These are phyloP conservation scores for Candida tetrigidarum DNA, from an alignment of 1,139 yeast genomes.

Conservation along the genomic window DNA sequence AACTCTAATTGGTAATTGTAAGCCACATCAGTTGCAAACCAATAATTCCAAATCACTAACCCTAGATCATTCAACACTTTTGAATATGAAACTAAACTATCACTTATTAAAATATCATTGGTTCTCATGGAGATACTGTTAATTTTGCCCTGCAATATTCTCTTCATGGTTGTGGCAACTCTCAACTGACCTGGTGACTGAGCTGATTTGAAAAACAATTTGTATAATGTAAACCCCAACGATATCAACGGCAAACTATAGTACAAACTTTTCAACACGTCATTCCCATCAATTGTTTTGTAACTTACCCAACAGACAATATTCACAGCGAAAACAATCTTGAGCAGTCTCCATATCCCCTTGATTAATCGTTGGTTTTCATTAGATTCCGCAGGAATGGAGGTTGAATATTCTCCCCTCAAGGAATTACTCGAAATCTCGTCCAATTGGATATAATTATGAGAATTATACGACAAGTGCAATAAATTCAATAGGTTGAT, in stretches of 20 bases:
- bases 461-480: slow-evolving; percentile 42
- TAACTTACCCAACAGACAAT: slow-evolving; percentile 26
- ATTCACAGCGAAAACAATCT: slow-evolving; percentile 24
- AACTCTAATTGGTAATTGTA: slow-evolving; percentile 49
- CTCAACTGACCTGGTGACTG: slow-evolving; percentile 44
- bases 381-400: slow-evolving; percentile 31
- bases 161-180: slow-evolving; percentile 49
- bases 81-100: slow-evolving; percentile 78
- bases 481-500: slow-evolving; percentile 43
- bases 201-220: slow-evolving; percentile 21
- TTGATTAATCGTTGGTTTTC: slow-evolving; percentile 36
- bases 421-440: slow-evolving; percentile 18
- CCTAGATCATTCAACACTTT: slow-evolving; percentile 75
- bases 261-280: slow-evolving; percentile 17
- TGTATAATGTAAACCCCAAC: slow-evolving; percentile 21
- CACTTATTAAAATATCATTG: slow-evolving; percentile 80
- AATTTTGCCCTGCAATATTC: slow-evolving; percentile 61
- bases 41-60: slow-evolving; percentile 42
- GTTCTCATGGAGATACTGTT: slow-evolving; percentile 61
- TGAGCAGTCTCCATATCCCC: slow-evolving; percentile 39
- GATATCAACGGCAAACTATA: slow-evolving; percentile 24
- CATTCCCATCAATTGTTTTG: slow-evolving; percentile 24
- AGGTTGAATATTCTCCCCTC: slow-evolving; percentile 41
- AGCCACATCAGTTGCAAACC: slow-evolving; percentile 27
- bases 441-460: slow-evolving; percentile 38